Base-by-base conservation (phyloP, 192 early-diverging fungal genomes). In the Coemansia sp. region DNA sequence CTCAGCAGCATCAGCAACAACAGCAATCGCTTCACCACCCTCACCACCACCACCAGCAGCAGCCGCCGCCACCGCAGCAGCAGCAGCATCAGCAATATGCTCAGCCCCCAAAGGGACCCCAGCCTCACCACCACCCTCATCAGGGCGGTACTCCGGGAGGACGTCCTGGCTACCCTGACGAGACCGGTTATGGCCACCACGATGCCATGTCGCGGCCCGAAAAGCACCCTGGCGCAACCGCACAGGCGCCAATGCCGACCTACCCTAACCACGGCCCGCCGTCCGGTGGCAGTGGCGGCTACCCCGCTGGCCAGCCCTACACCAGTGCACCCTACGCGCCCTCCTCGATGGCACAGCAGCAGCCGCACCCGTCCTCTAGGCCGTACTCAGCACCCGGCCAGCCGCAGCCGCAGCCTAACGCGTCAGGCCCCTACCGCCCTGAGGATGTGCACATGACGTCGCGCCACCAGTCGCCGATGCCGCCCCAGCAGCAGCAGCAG, bases 141-240 rank as follows among this genome's bases (percentile, higher is more conserved):
- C 46, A 17, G 10, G 53, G 57, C 25, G 34, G 41, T 14, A 43
- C 36, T 9, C 42, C 57, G 10, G 48, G 44, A 7, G 51, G 47
- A 3, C 64, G 60, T 8, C 48, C 52, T 32, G 71, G 60, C 9
- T 74, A 74, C 18, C 47, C 59, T 0, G 64, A 74, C 0, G 64
- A 74, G 6, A 28, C 43, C 8, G 60, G 47, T 3, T 62, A 67
- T 54, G 39, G 51, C 7, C 58, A 55, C 23, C 64, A 66, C 32
- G 62, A 73, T 4, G 30, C 43, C 2, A 20, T 46, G 38, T 27
- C 49, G n/a, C 53, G 70, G 0, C 58, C 50, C 9, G 70, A 73
- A 7, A 38, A 35, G 9, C 17, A 15, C 6, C n/a, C 49, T 40
- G 70, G 42, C 15, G n/a, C 48, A 0, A 36, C 41, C 15, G 46